Conservation (phyloP, 164 flowering plant genomes). For the Euptelea pleiosperma region DNA sequence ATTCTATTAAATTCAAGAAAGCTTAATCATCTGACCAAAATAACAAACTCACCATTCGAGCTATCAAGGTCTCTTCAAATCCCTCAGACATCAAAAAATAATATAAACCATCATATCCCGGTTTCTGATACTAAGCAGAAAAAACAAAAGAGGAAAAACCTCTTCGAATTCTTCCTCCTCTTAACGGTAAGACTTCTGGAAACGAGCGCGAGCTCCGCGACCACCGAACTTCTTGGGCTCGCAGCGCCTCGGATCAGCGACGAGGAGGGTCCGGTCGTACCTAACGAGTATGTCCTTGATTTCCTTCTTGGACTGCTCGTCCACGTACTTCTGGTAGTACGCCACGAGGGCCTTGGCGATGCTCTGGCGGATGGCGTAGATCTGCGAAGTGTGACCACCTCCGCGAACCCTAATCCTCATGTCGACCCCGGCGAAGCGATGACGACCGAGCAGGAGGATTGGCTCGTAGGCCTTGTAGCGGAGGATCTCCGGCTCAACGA, state of each 20-base stretch:
- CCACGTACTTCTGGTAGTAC: slow-evolving; percentile 75
- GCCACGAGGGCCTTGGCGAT: slow-evolving; percentile 83
- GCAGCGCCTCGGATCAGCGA: slow-evolving; percentile 76
- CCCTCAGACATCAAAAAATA: too few relatives aligned
- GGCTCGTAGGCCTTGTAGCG: slow-evolving; percentile 76
- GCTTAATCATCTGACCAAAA: too few relatives aligned
- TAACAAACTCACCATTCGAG: too few relatives aligned
- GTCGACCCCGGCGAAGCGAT: slow-evolving; percentile 70
- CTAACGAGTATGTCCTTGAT: slow-evolving; percentile 68
- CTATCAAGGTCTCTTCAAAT: too few relatives aligned
- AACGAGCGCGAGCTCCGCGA: slow-evolving; percentile 79
- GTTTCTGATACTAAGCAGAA: too few relatives aligned
- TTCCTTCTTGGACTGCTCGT: slow-evolving; percentile 78
- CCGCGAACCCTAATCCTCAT: slow-evolving; percentile 75
- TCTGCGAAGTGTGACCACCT: slow-evolving; percentile 79
- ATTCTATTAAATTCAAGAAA: too few relatives aligned
- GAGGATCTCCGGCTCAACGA: slow-evolving; percentile 72
- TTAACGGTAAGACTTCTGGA: slow-evolving; percentile 81
- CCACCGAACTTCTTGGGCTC: slow-evolving; percentile 94
- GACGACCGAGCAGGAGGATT: slow-evolving; percentile 63
- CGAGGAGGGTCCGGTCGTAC: slow-evolving; percentile 72
- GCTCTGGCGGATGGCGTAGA: slow-evolving; percentile 79
- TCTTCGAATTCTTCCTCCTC: not conserved
- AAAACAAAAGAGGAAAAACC: too few relatives aligned
- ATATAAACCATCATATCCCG: too few relatives aligned